These are phyloP conservation scores for Aspergillus asperescens DNA, from an alignment of 495 filamentous ascomycete species.

Conservation along the genomic window DNA sequence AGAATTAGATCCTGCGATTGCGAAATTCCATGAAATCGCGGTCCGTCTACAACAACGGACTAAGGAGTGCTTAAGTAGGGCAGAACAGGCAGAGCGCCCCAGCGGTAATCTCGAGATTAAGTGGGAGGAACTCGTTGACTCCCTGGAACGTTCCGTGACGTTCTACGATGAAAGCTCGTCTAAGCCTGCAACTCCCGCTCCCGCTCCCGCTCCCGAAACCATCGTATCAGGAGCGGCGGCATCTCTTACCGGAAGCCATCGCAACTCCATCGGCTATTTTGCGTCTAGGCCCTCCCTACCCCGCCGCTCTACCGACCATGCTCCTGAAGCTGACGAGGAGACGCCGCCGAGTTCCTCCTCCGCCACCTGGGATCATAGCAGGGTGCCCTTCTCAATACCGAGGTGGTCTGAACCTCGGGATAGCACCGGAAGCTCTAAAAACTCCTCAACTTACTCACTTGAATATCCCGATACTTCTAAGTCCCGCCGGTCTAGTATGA, in stretches of 20 bases:
- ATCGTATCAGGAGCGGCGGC: slow-evolving; percentile 36
- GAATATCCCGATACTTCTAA: slow-evolving; percentile 39
- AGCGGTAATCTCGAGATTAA: slow-evolving; percentile 54
- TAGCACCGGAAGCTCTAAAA: slow-evolving; percentile 45
- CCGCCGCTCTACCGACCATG: slow-evolving; percentile 40
- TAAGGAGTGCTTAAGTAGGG: slow-evolving; percentile 60
- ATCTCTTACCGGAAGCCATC: slow-evolving; percentile 29
- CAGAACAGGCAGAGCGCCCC: slow-evolving; percentile 67
- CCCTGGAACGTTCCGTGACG: slow-evolving; percentile 51
- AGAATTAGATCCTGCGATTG: slow-evolving; percentile 34
- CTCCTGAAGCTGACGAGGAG: slow-evolving; percentile 38
- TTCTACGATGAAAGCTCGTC: slow-evolving; percentile 36
- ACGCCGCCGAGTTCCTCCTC: slow-evolving; percentile 51
- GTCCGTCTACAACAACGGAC: slow-evolving; percentile 66
- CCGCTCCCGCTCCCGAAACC: slow-evolving; percentile 38
- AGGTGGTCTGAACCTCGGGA: slow-evolving; percentile 45
- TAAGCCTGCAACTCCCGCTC: slow-evolving; percentile 38
- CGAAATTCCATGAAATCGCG: slow-evolving; percentile 72
- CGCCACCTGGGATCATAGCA: slow-evolving; percentile 46
- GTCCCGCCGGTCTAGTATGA: slow-evolving; percentile 39
- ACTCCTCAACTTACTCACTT: slow-evolving; percentile 45
- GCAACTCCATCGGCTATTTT: slow-evolving; percentile 45
- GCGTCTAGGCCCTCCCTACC: slow-evolving; percentile 35
- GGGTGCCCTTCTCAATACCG: slow-evolving; percentile 38
- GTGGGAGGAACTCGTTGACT: slow-evolving; percentile 72